Evolutionary conservation across 2,329 filamentous ascomycete genomes (phyloP), one percentile per base, ranked within the genome.

Genomic region (Fusarium sp.): DNA sequence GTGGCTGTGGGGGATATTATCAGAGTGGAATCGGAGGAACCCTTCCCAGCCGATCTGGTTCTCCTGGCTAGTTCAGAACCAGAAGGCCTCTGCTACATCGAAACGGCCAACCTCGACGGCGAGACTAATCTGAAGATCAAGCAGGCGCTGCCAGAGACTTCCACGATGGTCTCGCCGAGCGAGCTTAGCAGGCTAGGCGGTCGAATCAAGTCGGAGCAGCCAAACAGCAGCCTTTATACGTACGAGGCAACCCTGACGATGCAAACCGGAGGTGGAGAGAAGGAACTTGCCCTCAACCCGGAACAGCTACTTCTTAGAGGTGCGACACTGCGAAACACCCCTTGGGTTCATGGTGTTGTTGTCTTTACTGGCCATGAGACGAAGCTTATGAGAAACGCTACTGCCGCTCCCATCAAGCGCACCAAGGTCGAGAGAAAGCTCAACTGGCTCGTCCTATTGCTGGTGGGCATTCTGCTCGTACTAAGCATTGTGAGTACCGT

Each of bases 61-160:
- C 86, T 99, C 28, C 85, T 99, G 60, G 95, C 96, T 9, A 97
- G 94, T 76, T 98, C 96, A 7, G 97, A 99, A 79, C 97, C 96
- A 1, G 96, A 99, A 83, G 96, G 96, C 75, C 84, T 99, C 60
- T 99, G 96, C 82, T 99, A 99, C 79, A 98, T 99, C 77, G 96
- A 99, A 83, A 99, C 96, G 2, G 95, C 96, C 27, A 99, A 99
- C 78, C 85, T 99, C 62, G 96, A 99, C 76, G 96, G 96, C 73
- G 96, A 99, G 82, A 99, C 96, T 18, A 99, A 99, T 78, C 84
- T 99, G 73, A 99, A 99, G 83, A 97, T 99, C 83, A 99, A 99
- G 83, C 96, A 99, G 83, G 95, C 91, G 2, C 91, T 98, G 57
- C 95, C 96, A 1, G 96, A 99, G 83, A 99, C 96, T 0, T 91